Percentiles rank a stretch among this genome's conserved stretches.
Evolutionary conservation across 1,139 yeast genomes (phyloP).

Genomic region (Protomyces inouyei): DNA sequence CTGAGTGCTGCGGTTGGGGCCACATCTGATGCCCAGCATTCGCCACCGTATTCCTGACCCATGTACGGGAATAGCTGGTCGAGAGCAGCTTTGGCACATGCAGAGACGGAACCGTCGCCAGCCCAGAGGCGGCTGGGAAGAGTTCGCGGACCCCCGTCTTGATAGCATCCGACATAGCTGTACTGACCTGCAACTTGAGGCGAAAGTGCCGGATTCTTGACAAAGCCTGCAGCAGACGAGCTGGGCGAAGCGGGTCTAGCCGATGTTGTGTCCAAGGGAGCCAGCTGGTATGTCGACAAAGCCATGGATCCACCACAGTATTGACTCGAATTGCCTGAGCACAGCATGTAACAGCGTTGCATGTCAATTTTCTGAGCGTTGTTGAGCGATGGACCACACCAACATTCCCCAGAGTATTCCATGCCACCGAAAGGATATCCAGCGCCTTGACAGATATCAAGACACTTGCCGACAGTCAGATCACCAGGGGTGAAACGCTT

Average conservation of each 20-base stretch:
- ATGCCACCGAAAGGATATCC: slow-evolving; percentile 22
- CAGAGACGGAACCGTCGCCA: neutral
- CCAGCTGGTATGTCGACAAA: slow-evolving; percentile 1
- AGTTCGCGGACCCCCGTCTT: neutral
- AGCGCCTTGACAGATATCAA: neutral
- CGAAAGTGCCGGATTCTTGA: neutral
- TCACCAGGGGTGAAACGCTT: neutral
- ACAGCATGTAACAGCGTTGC: slow-evolving; percentile 12
- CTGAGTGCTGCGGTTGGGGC: neutral
- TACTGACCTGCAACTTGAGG: neutral
- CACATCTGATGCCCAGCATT: slow-evolving; percentile 21
- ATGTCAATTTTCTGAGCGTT: neutral
- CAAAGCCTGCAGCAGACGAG: neutral
- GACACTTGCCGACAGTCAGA: slow-evolving; percentile 5
- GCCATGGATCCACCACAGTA: slow-evolving; percentile 14
- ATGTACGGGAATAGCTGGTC: slow-evolving; percentile 6
- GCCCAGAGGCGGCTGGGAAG: neutral
- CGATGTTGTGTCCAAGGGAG: neutral
- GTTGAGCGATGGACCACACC: slow-evolving; percentile 15
- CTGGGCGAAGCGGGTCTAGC: neutral
- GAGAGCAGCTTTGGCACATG: slow-evolving; percentile 2
- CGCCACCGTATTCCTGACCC: slow-evolving; percentile 22
- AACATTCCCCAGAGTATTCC: slow-evolving; percentile 24
- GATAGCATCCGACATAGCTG: slow-evolving; percentile 12
- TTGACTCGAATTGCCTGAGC: slow-evolving; percentile 19